phyloP scores from a whole-genome alignment of 192 early-diverging fungal genomes.

The Funneliformis geosporum region DNA sequence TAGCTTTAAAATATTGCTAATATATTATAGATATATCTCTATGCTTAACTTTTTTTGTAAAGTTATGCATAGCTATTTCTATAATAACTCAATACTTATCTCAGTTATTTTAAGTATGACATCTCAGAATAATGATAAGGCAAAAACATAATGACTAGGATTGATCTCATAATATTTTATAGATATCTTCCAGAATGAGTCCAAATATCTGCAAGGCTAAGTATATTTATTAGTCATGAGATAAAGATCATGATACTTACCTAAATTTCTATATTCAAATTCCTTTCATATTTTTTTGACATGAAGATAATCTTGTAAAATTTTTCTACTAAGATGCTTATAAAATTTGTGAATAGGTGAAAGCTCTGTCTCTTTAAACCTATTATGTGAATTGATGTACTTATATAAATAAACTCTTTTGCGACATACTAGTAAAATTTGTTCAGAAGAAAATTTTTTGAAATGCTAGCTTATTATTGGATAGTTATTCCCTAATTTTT shows the following conservation, averaged over 20 bases:
- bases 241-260: too few species aligned
- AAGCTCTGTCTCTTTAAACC: neutral
- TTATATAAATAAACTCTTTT: slow-evolving; percentile 8
- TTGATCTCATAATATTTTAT: neutral
- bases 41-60: too few species aligned
- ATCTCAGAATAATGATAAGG: neutral
- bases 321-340: neutral
- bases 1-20: slow-evolving; percentile 9
- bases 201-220: slow-evolving; percentile 2
- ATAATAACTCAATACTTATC: too few species aligned
- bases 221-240: neutral
- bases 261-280: neutral
- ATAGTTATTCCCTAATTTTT: neutral
- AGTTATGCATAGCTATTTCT: too few species aligned
- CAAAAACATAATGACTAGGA: slow-evolving; percentile 10
- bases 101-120: too few species aligned
- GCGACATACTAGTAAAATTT: neutral
- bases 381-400: slow-evolving; percentile 4
- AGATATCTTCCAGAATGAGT: neutral
- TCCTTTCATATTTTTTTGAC: neutral
- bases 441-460: neutral
- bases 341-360: neutral
- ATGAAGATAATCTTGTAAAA: slow-evolving; percentile 1
- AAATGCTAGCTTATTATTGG: neutral
- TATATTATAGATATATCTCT: too few species aligned